Conservation (phyloP, 345 rosid species). For the Mangifera indica region DNA sequence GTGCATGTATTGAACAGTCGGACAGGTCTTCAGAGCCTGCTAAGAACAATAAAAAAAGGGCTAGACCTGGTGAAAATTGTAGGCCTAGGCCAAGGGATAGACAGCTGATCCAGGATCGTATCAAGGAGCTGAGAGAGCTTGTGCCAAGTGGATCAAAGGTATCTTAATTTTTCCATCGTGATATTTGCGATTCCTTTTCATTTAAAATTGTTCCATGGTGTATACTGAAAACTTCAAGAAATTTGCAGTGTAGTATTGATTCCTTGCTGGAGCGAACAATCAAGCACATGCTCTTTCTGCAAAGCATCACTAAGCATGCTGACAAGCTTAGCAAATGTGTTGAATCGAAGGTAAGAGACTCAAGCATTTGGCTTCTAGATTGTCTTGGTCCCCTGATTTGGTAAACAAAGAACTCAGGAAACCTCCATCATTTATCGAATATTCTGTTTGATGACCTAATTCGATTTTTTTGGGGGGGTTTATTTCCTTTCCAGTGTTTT, state of each 20-base stretch:
- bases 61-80: constrained; percentile 80
- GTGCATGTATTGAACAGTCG: constrained; percentile 60
- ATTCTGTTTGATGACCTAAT: constrained; percentile 5
- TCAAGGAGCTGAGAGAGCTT: constrained; percentile 93
- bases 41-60: constrained; percentile 70
- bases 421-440: constrained; percentile 3
- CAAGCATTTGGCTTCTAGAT: constrained; percentile 2
- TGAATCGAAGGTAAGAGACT: constrained; percentile 55
- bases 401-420: constrained; percentile 12
- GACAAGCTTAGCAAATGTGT: constrained; percentile 80
- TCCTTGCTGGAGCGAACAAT: constrained; percentile 91
- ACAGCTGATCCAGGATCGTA: constrained; percentile 93
- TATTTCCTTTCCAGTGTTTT: neutral
- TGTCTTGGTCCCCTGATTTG: constrained; percentile 3
- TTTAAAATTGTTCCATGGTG: constrained; percentile 3
- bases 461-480: neutral
- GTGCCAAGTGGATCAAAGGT: constrained; percentile 98
- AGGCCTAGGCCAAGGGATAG: constrained; percentile 98
- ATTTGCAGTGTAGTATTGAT: constrained; percentile 90
- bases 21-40: constrained; percentile 58
- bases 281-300: constrained; percentile 87
- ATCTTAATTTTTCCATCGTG: constrained; percentile 16
- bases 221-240: constrained; percentile 31
- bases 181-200: constrained; percentile 2
- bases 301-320: constrained; percentile 83